phyloP scores from a whole-genome alignment of 345 rosid species.

The Leavenworthia alabamica region DNA sequence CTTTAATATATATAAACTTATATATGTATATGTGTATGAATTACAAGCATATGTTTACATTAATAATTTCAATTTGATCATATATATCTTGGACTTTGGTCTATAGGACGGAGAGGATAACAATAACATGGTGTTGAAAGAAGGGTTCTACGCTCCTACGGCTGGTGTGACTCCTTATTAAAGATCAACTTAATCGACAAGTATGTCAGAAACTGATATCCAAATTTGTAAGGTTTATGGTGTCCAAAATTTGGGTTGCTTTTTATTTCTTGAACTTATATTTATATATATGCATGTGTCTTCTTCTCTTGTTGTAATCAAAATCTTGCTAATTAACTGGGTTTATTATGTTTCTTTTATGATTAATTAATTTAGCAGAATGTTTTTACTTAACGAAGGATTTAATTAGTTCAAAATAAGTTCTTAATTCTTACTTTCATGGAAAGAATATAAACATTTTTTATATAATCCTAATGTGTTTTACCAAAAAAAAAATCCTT shows the following conservation, averaged over 20 bases:
- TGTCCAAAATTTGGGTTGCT: constrained; percentile 18
- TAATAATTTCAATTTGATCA: neutral
- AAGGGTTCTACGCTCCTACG: constrained; percentile 64
- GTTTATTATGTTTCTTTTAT: constrained; percentile 6
- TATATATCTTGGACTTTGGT: no score
- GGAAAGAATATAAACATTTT: neutral
- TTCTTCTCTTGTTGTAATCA: constrained; percentile 27
- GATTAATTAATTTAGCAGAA: neutral
- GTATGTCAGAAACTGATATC: constrained; percentile 5
- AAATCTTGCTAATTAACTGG: constrained; percentile 24
- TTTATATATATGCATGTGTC: constrained; percentile 14
- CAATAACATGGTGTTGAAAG: constrained; percentile 61
- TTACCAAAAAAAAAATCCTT: neutral
- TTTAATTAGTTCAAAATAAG: no score
- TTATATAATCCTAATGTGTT: neutral
- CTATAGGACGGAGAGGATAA: constrained; percentile 76
- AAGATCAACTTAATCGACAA: constrained; percentile 10
- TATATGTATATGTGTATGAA: neutral
- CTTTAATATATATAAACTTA: neutral
- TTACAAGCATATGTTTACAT: neutral
- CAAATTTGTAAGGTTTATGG: neutral
- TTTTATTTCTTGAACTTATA: constrained; percentile 24
- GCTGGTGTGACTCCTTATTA: constrained; percentile 70
- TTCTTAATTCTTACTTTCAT: no score
- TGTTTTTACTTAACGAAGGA: neutral